These are phyloP conservation scores for Rhipidocladum racemiflorum DNA, from an alignment of 176 grass and related monocot species.

Conservation along the genomic window DNA sequence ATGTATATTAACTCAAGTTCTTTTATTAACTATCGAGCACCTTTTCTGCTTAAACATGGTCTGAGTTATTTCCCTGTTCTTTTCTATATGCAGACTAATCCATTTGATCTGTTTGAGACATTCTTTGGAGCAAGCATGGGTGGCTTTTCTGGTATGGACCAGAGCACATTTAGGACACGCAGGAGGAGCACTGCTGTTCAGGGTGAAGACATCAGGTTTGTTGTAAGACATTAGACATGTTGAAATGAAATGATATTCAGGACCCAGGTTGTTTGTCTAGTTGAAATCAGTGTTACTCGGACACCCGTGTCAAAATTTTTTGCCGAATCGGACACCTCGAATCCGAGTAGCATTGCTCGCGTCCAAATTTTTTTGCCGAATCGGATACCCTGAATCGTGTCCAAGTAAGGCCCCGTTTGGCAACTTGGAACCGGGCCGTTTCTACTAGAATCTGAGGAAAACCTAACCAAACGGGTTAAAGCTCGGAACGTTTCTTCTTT, in stretches of 20 bases:
- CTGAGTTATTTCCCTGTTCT: slow-evolving; percentile 24
- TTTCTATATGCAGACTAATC: slow-evolving; percentile 73
- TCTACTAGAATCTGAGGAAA: too few species aligned
- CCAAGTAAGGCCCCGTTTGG: too few species aligned
- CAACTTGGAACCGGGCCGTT: too few species aligned
- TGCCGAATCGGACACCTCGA: too few species aligned
- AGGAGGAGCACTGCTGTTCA: slow-evolving; percentile 62
- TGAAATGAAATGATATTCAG: slow-evolving; percentile 22
- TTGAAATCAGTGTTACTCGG: too few species aligned
- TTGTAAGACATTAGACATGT: slow-evolving; percentile 12
- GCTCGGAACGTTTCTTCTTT: too few species aligned
- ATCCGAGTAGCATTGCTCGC: too few species aligned
- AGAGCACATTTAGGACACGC: slow-evolving; percentile 70
- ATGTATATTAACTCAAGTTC: slow-evolving; percentile 4
- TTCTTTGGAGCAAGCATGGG: slow-evolving; percentile 98
- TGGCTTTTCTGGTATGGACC: slow-evolving; percentile 87
- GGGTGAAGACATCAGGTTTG: slow-evolving; percentile 97
- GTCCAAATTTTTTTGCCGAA: too few species aligned
- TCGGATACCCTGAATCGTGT: too few species aligned
- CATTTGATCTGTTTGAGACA: slow-evolving; percentile 95
- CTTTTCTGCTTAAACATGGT: slow-evolving; percentile 10
- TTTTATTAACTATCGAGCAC: neutral
- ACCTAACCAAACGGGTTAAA: too few species aligned
- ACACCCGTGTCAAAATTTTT: too few species aligned
- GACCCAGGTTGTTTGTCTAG: slow-evolving; percentile 15